Evolutionary conservation across 805 yeast genomes (phyloP).

Genomic region (Zygoascus ofunaensis): DNA sequence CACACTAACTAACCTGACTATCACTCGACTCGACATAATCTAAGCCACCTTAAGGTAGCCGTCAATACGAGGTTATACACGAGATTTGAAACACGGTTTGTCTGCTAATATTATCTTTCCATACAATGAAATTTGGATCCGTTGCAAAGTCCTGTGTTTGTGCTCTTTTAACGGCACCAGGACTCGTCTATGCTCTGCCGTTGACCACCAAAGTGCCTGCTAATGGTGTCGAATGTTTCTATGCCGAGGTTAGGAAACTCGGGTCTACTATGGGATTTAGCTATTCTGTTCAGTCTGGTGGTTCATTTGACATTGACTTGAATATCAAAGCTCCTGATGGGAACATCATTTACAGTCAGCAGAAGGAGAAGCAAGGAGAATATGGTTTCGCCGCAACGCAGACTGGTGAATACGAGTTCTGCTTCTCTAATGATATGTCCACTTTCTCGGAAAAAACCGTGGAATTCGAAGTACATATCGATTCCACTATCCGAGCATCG

Average conservation of each 20-base stretch:
- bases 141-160: background rate
- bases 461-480: slow-evolving; percentile 62
- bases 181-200: slow-evolving; percentile 33
- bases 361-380: slow-evolving; percentile 70
- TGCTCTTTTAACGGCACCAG: background rate
- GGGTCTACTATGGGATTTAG: slow-evolving; percentile 59
- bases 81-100: too few species aligned
- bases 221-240: slow-evolving; percentile 63
- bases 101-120: too few species aligned
- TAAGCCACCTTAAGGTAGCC: too few species aligned
- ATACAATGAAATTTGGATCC: background rate
- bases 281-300: slow-evolving; percentile 78
- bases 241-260: slow-evolving; percentile 53
- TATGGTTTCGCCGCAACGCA: slow-evolving; percentile 56
- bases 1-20: too few species aligned
- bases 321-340: slow-evolving; percentile 46
- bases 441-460: slow-evolving; percentile 75
- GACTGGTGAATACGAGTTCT: slow-evolving; percentile 77
- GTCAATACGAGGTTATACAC: too few species aligned
- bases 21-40: too few species aligned
- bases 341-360: slow-evolving; percentile 42
- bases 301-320: slow-evolving; percentile 73
- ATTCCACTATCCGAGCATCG: slow-evolving; percentile 44
- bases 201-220: slow-evolving; percentile 70
- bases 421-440: slow-evolving; percentile 75